Evolutionary conservation across 2,329 filamentous ascomycete species (phyloP), one percentile per base, ranked within the genome.

Genomic region (Sporothrix variecibatus): DNA sequence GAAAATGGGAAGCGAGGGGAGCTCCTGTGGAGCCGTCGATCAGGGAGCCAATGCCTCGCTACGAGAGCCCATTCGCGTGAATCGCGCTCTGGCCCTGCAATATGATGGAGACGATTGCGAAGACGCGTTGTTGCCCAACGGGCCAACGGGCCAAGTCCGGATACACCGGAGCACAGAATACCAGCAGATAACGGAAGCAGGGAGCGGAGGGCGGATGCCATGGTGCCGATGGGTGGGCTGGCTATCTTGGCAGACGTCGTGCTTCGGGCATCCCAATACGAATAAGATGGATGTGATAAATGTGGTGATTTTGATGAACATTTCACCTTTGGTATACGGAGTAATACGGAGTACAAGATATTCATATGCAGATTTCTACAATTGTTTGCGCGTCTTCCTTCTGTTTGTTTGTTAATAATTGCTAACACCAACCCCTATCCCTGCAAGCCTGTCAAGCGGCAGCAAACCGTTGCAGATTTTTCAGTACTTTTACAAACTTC

Each of bases 1-100:
- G 12, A 43, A 67, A n/a, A 49, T 11, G 40, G 58, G 65, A 31
- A 26, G 26, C 65, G 26, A 34, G 26, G 17, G 65, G 7, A 51
- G 65, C 65, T 68, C 65, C 40, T 51, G 65, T 68, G 65, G 65
- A 51, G 65, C 65, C 65, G 65, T 34, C 26, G 65, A 68, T 51
- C 65, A 51, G 65, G 40, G 26, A 68, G 65, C 11, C 43, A 31
- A 31, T 34, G 56, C 56, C 56, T 34, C 17, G 15, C 26, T 31
- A n/a, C 6, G 34, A 43, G 17, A n/a, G 26, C 38, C 38, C 9
- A 26, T 26, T 26, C 15, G 23, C 15, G 23, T 7, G 51, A 26
- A 26, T 11, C n/a, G n/a, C 20, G 31, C 43, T 26, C 40, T 12
- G n/a, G 38, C n/a, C 0, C 31, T 67, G 38, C 64, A 67, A 26